Conservation (phyloP, 768 basidiomycete genomes). For the Collybiopsis confluens region DNA sequence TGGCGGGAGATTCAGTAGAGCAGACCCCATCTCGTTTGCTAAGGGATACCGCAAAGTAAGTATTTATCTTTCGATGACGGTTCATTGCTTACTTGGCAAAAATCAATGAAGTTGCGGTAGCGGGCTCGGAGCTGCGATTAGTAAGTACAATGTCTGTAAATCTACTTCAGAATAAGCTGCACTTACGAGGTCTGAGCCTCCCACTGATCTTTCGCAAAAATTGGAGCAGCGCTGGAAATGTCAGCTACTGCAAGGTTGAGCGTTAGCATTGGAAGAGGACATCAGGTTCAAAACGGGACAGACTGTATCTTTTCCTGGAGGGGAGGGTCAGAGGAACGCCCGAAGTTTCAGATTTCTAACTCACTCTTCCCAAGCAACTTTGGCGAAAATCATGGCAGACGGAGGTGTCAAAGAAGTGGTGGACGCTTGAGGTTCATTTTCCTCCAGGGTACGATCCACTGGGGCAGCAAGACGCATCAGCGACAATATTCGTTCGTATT, state of each 20-base stretch:
- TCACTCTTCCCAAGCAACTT: neutral
- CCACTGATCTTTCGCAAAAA: constrained; percentile 1
- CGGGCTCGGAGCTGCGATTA: neutral
- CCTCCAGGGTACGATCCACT: neutral
- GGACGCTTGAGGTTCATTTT: neutral
- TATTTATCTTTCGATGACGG: neutral
- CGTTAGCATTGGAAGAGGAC: too few relatives aligned
- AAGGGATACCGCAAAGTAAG: too few relatives aligned
- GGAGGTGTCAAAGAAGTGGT: neutral
- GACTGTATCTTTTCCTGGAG: too few relatives aligned
- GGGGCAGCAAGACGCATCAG: neutral
- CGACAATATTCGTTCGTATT: too few relatives aligned
- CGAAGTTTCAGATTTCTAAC: too few relatives aligned
- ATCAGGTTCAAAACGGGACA: too few relatives aligned
- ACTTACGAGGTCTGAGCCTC: neutral
- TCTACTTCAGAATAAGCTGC: too few relatives aligned
- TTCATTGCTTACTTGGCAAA: neutral
- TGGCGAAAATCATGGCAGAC: constrained; percentile 1
- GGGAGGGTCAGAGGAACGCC: too few relatives aligned
- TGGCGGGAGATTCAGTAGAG: too few relatives aligned
- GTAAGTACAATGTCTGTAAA: too few relatives aligned
- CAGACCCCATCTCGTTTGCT: too few relatives aligned
- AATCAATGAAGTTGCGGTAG: neutral
- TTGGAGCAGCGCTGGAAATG: neutral
- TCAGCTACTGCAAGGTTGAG: too few relatives aligned